phyloP scores from a whole-genome alignment of 345 rosid species.

The rapeseed (Brassica napus) region DNA sequence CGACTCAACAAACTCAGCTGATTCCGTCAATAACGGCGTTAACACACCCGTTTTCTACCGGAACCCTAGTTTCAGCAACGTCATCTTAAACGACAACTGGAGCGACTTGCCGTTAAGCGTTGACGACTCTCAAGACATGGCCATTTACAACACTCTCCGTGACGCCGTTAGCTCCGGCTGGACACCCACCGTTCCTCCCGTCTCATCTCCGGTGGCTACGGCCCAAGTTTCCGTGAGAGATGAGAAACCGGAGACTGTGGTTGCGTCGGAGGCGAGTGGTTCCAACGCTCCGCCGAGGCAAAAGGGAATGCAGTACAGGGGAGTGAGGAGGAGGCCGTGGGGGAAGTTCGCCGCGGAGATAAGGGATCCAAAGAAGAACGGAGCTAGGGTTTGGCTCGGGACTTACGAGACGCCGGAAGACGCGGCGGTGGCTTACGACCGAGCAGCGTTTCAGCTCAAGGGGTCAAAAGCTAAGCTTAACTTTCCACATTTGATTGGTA shows the following conservation, averaged over 20 bases:
- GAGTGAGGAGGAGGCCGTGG: constrained; percentile 64
- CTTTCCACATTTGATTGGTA: constrained; percentile 58
- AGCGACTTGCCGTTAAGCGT: constrained; percentile 55
- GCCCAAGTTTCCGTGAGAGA: neutral
- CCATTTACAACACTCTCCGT: constrained; percentile 50
- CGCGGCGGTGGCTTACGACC: constrained; percentile 65
- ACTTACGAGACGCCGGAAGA: constrained; percentile 66
- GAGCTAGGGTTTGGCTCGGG: constrained; percentile 71
- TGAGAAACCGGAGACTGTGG: neutral
- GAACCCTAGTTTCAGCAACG: constrained; percentile 38
- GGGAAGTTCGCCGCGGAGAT: constrained; percentile 77
- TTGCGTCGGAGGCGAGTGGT: constrained; percentile 15
- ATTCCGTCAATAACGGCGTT: constrained; percentile 20
- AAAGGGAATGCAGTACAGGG: constrained; percentile 45
- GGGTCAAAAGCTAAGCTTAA: constrained; percentile 64
- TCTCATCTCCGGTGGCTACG: neutral
- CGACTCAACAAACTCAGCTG: constrained; percentile 21
- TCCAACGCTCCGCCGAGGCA: constrained; percentile 23
- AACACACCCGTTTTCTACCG: constrained; percentile 29
- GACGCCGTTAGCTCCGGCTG: constrained; percentile 57
- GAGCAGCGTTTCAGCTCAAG: constrained; percentile 56
- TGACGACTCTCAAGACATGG: constrained; percentile 66
- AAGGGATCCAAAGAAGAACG: constrained; percentile 63
- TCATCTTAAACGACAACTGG: constrained; percentile 44
- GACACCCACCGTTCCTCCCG: constrained; percentile 41